phyloP scores from a whole-genome alignment of 2,329 filamentous ascomycete genomes.

The Trichoderma semiorbis region DNA sequence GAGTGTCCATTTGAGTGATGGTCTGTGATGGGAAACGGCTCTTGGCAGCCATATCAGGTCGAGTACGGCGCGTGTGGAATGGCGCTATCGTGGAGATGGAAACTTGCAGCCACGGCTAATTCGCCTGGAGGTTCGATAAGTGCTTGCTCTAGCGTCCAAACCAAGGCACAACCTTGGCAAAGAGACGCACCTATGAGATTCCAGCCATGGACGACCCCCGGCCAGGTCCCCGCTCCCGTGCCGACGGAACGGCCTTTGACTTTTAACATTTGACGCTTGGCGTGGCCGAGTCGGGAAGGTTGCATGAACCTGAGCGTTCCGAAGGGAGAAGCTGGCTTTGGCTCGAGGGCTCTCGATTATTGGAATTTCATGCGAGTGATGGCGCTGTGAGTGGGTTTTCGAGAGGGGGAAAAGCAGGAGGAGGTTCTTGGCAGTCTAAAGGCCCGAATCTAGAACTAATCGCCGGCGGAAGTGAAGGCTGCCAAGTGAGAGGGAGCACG shows the following conservation, averaged over 20 bases:
- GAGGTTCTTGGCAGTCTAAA: background rate
- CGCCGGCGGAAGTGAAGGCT: background rate
- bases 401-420: background rate
- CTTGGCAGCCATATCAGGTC: background rate
- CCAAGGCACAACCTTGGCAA: background rate
- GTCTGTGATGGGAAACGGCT: background rate
- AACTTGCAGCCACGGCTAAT: background rate
- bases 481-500: background rate
- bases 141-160: background rate
- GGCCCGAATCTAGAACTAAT: background rate
- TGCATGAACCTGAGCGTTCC: background rate
- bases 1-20: background rate
- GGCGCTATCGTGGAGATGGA: background rate
- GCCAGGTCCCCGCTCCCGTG: background rate
- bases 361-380: background rate
- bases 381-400: background rate
- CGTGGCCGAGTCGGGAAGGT: conserved; percentile 3
- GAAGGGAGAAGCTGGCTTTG: conserved; percentile 9
- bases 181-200: background rate
- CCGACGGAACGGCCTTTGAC: background rate
- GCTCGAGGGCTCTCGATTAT: background rate
- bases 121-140: background rate
- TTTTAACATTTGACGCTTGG: background rate
- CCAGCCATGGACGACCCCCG: background rate
- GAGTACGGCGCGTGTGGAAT: background rate